A percentile compares a stretch with the other conserved stretches of the same genome.
phyloP scores from a whole-genome alignment of 108 stramenopile species.

The Nitzschia palea region DNA sequence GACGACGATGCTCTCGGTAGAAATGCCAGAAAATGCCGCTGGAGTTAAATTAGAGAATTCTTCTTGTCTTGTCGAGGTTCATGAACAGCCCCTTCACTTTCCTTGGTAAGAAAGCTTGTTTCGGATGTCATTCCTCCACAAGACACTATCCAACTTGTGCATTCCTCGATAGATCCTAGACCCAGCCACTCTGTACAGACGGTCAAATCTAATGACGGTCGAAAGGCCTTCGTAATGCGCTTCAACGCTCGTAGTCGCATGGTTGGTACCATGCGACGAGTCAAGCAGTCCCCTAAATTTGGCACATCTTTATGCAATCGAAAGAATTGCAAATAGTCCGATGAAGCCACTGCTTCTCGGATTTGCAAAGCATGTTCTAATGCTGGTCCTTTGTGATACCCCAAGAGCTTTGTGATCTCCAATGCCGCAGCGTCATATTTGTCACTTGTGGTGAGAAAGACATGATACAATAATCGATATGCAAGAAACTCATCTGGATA shows the following conservation, averaged over 20 bases:
- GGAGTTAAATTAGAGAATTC: conserved; percentile 64
- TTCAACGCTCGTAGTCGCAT: conserved; percentile 58
- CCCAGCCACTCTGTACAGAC: conserved; percentile 61
- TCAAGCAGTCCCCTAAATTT: conserved; percentile 62
- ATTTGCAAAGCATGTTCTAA: conserved; percentile 72
- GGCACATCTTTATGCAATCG: conserved; percentile 45
- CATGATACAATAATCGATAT: conserved; percentile 81
- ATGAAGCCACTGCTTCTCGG: conserved; percentile 63
- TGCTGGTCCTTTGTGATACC: conserved; percentile 12
- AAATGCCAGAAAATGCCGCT: too few species aligned
- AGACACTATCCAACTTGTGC: conserved; percentile 46
- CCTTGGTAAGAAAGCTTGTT: conserved; percentile 49
- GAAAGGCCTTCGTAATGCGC: conserved; percentile 65
- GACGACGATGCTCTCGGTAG: too few species aligned
- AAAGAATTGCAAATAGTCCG: conserved; percentile 74
- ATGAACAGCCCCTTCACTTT: conserved; percentile 47
- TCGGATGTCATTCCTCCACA: conserved; percentile 46
- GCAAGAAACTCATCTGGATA: conserved; percentile 75
- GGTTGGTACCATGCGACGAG: conserved; percentile 64
- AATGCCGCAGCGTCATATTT: conserved; percentile 66
- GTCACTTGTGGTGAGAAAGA: conserved; percentile 67
- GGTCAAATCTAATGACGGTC: conserved; percentile 48
- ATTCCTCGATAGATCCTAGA: conserved; percentile 20
- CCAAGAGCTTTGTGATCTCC: conserved; percentile 49
- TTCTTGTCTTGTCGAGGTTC: conserved; percentile 36